Evolutionary conservation across 139 green algal species (phyloP), one percentile per base, ranked within the genome.

Genomic region (Deuterostichococcus epilithicus): DNA sequence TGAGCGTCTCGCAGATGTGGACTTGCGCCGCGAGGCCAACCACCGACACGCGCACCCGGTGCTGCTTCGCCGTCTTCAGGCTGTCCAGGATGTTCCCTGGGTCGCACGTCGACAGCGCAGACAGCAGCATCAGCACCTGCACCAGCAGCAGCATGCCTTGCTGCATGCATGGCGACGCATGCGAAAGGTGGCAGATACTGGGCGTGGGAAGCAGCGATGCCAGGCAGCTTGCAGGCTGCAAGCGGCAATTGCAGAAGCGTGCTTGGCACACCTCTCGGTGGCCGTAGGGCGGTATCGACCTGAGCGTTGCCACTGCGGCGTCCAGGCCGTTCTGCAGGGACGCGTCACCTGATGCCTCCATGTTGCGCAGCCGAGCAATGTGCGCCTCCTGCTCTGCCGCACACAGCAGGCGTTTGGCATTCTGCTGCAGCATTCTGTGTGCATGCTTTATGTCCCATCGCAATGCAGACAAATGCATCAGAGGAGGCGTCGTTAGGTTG

Each of bases 321-420:
- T 97, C 90, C 39, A 98, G 76, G 0, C 73, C 91, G 75, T 98
- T 98, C 81, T 97, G 90, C 37, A 97, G 81, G 0, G 93, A 97
- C 0, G 88, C 89, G 5, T 87, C 80, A 10, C 93, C 93, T 2
- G 79, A 76, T 1, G 88, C 77, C 37, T 90, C 86, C 77, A 90
- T 35, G 22, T 32, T 30, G 30, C 78, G 81, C 39, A 94, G 81
- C 70, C 83, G 77, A 45, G 73, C 76, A 13, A 93, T 85, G 78
- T 93, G 90, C 26, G 82, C 75, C 74, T 89, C 80, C 80, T 88
- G 78, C 44, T 68, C 25, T n/a, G 13, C 13, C 8, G 13, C 8
- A 52, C 42, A 8, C 42, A 13, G 42, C 42, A 52, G 42, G 42
- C 8, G n/a, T n/a, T n/a, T n/a, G n/a, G n/a, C n/a, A n/a, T n/a